phyloP scores from a whole-genome alignment of 2,329 filamentous ascomycete genomes.

The Beauveria caledonica region DNA sequence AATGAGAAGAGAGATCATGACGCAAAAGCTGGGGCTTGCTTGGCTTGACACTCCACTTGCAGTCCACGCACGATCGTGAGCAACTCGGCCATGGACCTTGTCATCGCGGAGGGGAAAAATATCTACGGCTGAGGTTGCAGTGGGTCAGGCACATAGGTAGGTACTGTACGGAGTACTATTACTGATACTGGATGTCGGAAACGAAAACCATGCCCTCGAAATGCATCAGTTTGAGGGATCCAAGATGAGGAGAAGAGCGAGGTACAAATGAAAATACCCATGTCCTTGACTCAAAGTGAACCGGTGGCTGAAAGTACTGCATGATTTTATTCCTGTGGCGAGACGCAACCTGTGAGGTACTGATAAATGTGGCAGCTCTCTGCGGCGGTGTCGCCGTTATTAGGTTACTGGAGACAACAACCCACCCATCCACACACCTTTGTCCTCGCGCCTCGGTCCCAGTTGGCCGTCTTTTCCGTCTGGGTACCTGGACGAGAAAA shows the following conservation, averaged over 20 bases:
- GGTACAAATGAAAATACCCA: background rate
- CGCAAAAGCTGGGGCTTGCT: slow-evolving; percentile 1
- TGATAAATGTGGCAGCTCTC: background rate
- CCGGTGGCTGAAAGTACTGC: background rate
- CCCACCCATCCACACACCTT: background rate
- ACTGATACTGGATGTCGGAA: background rate
- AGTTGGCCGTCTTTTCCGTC: too few relatives aligned
- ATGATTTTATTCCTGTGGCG: background rate
- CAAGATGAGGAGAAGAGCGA: too few relatives aligned
- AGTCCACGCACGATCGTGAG: background rate
- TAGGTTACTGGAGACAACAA: background rate
- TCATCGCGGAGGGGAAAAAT: background rate
- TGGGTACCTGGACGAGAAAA: too few relatives aligned
- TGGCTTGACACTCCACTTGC: background rate
- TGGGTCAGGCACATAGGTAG: background rate
- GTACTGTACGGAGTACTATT: background rate
- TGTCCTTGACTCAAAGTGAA: background rate
- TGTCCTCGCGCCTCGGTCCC: too few relatives aligned
- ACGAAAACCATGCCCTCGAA: background rate
- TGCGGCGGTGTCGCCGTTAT: background rate
- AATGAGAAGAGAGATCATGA: background rate
- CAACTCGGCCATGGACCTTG: too few relatives aligned
- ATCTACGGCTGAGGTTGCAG: background rate
- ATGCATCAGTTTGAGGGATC: background rate
- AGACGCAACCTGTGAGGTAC: background rate